Evolutionary conservation across 352 stramenopile genomes (phyloP).

Genomic region (Phytophthora hibernalis): DNA sequence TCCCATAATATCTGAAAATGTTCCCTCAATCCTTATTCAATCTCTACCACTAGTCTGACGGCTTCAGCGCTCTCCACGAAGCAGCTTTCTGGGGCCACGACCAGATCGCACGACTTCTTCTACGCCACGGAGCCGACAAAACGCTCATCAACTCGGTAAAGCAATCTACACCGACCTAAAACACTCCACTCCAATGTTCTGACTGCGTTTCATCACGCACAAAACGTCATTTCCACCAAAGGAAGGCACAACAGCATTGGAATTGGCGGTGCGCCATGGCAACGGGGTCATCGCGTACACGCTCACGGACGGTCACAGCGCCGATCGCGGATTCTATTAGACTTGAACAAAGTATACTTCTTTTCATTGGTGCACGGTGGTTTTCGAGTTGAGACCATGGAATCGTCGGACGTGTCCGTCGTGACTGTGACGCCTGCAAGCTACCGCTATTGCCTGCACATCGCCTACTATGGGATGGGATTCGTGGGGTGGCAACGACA

Average conservation of each 20-base stretch:
- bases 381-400: slow-evolving; percentile 8
- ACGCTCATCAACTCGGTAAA: slow-evolving; percentile 57
- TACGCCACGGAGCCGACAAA: slow-evolving; percentile 66
- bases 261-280: slow-evolving; percentile 72
- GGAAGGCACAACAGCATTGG: slow-evolving; percentile 72
- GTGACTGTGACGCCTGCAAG: slow-evolving; percentile 14
- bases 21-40: background rate
- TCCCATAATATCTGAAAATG: background rate
- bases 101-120: slow-evolving; percentile 64
- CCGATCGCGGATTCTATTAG: slow-evolving; percentile 70
- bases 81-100: slow-evolving; percentile 68
- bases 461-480: slow-evolving; percentile 79
- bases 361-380: slow-evolving; percentile 17
- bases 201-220: background rate
- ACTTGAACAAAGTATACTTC: slow-evolving; percentile 37
- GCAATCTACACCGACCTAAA: background rate
- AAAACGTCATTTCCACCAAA: slow-evolving; percentile 14
- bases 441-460: slow-evolving; percentile 74
- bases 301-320: slow-evolving; percentile 62
- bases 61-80: slow-evolving; percentile 75
- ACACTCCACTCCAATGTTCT: slow-evolving; percentile 1
- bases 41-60: slow-evolving; percentile 52
- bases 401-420: slow-evolving; percentile 6
- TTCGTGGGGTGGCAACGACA: slow-evolving; percentile 88
- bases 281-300: slow-evolving; percentile 67